Percentiles rank a stretch among this genome's conserved stretches.
phyloP scores from a whole-genome alignment of 1,284 basidiomycete genomes.

The Inonotus hispidus region DNA sequence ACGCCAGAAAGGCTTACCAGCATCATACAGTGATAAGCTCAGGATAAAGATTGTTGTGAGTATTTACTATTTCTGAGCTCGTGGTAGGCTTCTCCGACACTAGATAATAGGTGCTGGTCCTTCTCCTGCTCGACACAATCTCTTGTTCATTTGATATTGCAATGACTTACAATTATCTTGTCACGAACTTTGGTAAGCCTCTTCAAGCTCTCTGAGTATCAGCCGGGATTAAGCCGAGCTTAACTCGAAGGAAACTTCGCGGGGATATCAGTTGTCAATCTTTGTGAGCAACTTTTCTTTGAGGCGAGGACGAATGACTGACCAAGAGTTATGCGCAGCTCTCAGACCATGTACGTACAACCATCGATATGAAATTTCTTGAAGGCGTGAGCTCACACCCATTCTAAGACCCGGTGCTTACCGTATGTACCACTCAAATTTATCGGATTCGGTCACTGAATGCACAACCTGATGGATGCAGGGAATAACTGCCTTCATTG shows the following conservation, averaged over 20 bases:
- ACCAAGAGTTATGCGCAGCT: neutral
- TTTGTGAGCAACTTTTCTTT: neutral
- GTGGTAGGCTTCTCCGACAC: neutral
- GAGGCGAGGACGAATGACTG: neutral
- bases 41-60: neutral
- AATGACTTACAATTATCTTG: slow-evolving; percentile 34
- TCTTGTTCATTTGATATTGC: slow-evolving; percentile 31
- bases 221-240: neutral
- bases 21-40: neutral
- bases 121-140: slow-evolving; percentile 33
- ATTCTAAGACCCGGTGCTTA: too few species aligned
- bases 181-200: slow-evolving; percentile 33
- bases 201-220: neutral
- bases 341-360: neutral
- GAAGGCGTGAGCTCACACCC: too few species aligned
- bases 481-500: slow-evolving; percentile 31
- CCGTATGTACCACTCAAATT: too few species aligned
- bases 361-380: too few species aligned
- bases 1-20: neutral
- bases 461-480: slow-evolving; percentile 12
- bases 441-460: too few species aligned
- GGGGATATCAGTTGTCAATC: neutral
- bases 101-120: slow-evolving; percentile 25
- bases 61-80: neutral
- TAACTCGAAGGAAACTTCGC: neutral